Base-by-base conservation (phyloP, 202 grass and related monocot species). In the Saccharum hybrid region DNA sequence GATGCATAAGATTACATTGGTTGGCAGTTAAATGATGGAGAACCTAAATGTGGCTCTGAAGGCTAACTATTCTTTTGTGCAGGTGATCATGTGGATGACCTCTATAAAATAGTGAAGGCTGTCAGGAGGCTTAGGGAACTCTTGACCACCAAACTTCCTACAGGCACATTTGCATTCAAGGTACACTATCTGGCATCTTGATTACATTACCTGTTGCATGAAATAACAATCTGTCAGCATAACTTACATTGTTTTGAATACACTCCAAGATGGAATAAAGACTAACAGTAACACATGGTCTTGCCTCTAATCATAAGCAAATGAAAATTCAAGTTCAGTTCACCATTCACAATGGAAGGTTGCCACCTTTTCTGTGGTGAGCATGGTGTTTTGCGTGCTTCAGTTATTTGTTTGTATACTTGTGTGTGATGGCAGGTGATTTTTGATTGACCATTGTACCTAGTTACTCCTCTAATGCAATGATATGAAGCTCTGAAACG, bases 181-280 rank as follows among this genome's bases (percentile, higher is more conserved):
- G 26, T 26, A 26, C 26, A 26, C 26, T 26, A 26, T 26, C 26
- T 26, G n/a, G 26, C 26, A 26, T 26, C 26, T 26, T 26, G 26
- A 26, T 26, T 26, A 26, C 26, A 26, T 26, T 26, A 26, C 26
- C n/a, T 26, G 26, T 26, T 26, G 26, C 26, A 26, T 26, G 33
- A 80, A 68, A 8, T 34, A 69, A 80, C 2, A 54, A 68, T 21
- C 3, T 68, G 33, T 26, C 46, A 30, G 28, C 6, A 40, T 54
- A 80, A 57, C n/a, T 15, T 69, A 15, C 13, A 41, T 40, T 80
- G 33, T 69, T 21, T 28, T 69, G n/a, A 80, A 80, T n/a, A 11
- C 15, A 56, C 10, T 22, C 1, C 30, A 56, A n/a, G 9, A 54
- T 26, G 42, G 37, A 75, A 56, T 19, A 60, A 81, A 81, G 3